phyloP scores from a whole-genome alignment of 1,139 yeast species.

The Kodamaea sp. region DNA sequence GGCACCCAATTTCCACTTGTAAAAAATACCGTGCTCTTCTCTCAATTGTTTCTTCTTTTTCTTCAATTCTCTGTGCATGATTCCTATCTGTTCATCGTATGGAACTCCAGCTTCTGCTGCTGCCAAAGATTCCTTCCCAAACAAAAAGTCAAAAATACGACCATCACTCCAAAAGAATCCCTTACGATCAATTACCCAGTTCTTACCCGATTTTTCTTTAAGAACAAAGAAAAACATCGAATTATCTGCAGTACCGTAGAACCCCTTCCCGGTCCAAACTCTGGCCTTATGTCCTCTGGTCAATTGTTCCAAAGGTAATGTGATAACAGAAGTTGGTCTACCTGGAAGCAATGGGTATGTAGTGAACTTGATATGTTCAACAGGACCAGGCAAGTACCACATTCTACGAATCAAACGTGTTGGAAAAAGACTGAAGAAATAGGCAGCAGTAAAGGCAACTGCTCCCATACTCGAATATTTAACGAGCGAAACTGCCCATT shows the following conservation, averaged over 20 bases:
- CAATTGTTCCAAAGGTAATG: slow-evolving; percentile 57
- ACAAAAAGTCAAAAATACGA: slow-evolving; percentile 71
- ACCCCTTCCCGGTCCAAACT: slow-evolving; percentile 83
- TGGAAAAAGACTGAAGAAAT: slow-evolving; percentile 52
- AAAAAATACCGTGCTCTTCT: slow-evolving; percentile 39
- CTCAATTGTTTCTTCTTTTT: slow-evolving; percentile 38
- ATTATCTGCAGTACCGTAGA: slow-evolving; percentile 78
- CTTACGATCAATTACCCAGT: slow-evolving; percentile 78
- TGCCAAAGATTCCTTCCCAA: slow-evolving; percentile 73
- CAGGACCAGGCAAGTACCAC: slow-evolving; percentile 66
- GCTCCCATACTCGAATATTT: slow-evolving; percentile 36
- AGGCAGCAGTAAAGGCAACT: slow-evolving; percentile 40
- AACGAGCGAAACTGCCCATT: slow-evolving; percentile 32
- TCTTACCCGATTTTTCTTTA: slow-evolving; percentile 52
- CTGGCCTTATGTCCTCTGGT: slow-evolving; percentile 59
- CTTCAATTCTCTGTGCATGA: slow-evolving; percentile 37
- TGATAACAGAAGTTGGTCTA: slow-evolving; percentile 68
- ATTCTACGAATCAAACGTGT: slow-evolving; percentile 69
- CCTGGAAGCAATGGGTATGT: slow-evolving; percentile 77
- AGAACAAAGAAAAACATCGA: slow-evolving; percentile 71
- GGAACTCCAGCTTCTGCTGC: slow-evolving; percentile 76
- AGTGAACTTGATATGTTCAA: slow-evolving; percentile 57
- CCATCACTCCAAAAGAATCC: slow-evolving; percentile 91
- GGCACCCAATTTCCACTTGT: slow-evolving; percentile 38
- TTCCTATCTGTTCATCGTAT: slow-evolving; percentile 54